Conservation (phyloP, 2,329 filamentous ascomycete genomes). For the Beauveria sp. region DNA sequence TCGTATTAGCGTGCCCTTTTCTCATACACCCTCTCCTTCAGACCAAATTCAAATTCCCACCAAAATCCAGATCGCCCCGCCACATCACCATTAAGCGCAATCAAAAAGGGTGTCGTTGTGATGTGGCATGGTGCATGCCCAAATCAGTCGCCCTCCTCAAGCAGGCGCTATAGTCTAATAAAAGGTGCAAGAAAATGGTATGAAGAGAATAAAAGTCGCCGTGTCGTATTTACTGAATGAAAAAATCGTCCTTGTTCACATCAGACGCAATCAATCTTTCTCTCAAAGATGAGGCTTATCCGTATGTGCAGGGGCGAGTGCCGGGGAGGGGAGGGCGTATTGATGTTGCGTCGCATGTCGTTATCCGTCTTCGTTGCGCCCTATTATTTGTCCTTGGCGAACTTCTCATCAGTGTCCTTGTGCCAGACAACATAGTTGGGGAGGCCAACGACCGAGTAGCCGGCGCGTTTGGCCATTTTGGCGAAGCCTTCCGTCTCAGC, state of each 20-base stretch:
- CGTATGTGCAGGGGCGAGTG: not conserved
- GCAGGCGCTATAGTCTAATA: constrained; percentile 6
- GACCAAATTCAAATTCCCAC: not conserved
- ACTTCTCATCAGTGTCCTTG: constrained; percentile 92
- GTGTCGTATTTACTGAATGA: constrained; percentile 6
- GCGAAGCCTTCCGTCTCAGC: constrained; percentile 98
- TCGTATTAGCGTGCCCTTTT: not conserved
- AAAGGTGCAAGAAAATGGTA: not conserved
- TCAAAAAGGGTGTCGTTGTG: constrained; percentile 14
- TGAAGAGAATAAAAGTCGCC: not conserved
- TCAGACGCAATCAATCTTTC: not conserved
- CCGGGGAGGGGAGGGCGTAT: not conserved
- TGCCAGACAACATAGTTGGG: constrained; percentile 99
- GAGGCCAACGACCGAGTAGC: constrained; percentile 84
- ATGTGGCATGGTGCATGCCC: constrained; percentile 7
- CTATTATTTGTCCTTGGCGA: constrained; percentile 56
- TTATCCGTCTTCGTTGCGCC: not conserved
- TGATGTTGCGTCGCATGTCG: constrained; percentile 1
- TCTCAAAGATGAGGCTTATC: constrained; percentile 4
- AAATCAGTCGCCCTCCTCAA: not conserved
- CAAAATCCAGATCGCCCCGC: constrained; percentile 11
- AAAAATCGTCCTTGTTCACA: not conserved
- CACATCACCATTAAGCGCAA: constrained; percentile 12
- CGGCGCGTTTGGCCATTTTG: constrained; percentile 95
- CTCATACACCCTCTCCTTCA: not conserved